Base-by-base conservation (phyloP, 495 filamentous ascomycete genomes). In the Annulohypoxylon maeteangense region DNA sequence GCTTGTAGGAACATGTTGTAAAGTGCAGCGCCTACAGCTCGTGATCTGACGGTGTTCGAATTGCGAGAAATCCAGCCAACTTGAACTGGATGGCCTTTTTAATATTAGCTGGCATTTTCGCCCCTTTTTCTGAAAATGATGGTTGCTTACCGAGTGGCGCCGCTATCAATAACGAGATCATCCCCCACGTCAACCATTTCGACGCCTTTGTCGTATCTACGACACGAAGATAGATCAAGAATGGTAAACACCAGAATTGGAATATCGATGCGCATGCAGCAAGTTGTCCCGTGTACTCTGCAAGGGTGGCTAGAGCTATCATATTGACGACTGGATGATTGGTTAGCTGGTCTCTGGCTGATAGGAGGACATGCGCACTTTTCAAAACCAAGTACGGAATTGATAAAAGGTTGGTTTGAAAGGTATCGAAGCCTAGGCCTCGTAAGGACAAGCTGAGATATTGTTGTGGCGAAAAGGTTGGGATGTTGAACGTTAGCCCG, bases 1-100 rank as follows among this genome's bases (percentile, higher is more conserved):
- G 84, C 81, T 75, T 94, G 91, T 1, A 93, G 89, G 40, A 79
- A 84, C 90, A 94, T 93, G 75, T 93, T 93, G 76, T 94, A 94
- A 12, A 92, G 67, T 0, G 84, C 85, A 0, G 86, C 85, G 3
- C 84, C 85, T 16, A 93, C 87, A 4, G 90, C 88, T 3, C 91
- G 75, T 0, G 90, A 91, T 1, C 90, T 79, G 11, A 92, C 90
- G 0, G 87, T 84, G 11, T 89, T 89, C 0, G 89, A 83, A 72
- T 91, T 90, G 7, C 86, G 77, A 0, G 87, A 88, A 18, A 88
- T 88, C 82, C 89, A 89, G 8, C 86, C 90, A 2, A 91, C 90
- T 58, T 92, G 78, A 22, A 92, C 88, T 0, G 90, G 87, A 61
- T 85, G 86, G 20, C 78, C 81, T 81, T 32, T 8, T 62, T 10